phyloP scores from a whole-genome alignment of 129 eudicot genomes.

The Chrysanthemum lavandulifolium region DNA sequence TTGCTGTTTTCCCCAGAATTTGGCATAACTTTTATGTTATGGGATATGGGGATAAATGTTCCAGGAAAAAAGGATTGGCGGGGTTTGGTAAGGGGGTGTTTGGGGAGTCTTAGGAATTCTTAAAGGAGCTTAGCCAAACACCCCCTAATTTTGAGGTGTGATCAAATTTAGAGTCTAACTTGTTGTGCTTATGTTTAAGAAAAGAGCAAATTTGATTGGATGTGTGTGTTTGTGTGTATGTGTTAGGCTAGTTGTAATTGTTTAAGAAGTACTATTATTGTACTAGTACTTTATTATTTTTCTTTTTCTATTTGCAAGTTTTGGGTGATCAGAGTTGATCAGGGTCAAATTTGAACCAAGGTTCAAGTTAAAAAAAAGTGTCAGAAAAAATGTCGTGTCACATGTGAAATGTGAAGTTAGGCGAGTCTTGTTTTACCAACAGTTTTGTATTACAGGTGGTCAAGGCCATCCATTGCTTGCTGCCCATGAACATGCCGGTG shows the following conservation, averaged over 20 bases:
- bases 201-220: slow-evolving; percentile 19
- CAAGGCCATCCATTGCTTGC: slow-evolving; percentile 69
- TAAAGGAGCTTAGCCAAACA: too few species aligned
- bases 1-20: not conserved
- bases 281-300: not conserved
- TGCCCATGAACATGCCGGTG: slow-evolving; percentile 28
- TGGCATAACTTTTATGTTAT: slow-evolving; percentile 14
- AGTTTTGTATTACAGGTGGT: slow-evolving; percentile 75
- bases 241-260: slow-evolving; percentile 22
- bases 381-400: not conserved
- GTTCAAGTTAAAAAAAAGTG: not conserved
- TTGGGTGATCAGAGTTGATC: slow-evolving; percentile 17
- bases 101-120: too few species aligned
- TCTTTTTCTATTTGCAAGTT: not conserved
- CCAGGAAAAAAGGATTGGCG: slow-evolving; percentile 13
- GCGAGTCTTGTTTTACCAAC: slow-evolving; percentile 41
- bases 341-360: slow-evolving; percentile 14
- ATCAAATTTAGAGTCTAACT: slow-evolving; percentile 24
- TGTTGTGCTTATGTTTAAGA: slow-evolving; percentile 4
- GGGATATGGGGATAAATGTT: slow-evolving; percentile 5
- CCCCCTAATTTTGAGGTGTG: not conserved
- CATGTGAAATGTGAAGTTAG: slow-evolving; percentile 20
- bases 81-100: not conserved
- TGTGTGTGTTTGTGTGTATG: slow-evolving; percentile 20
- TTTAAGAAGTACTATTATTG: too few species aligned